These are phyloP conservation scores for Metschnikowia aberdeeniae DNA, from an alignment of 805 yeast genomes.

Conservation along the genomic window DNA sequence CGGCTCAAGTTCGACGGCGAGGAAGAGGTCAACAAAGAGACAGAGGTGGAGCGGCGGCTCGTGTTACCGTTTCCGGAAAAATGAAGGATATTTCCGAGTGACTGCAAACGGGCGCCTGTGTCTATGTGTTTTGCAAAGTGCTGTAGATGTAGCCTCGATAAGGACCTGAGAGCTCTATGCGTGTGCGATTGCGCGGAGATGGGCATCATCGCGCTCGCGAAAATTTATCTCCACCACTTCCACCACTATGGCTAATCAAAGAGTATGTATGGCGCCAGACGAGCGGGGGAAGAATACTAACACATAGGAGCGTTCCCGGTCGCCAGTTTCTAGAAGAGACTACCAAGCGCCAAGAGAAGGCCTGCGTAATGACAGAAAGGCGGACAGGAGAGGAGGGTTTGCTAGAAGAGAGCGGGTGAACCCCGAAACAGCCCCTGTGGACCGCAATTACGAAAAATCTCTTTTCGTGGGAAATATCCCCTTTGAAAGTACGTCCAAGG, in stretches of 20 bases:
- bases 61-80: constrained; percentile 70
- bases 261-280: background rate
- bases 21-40: constrained; percentile 93
- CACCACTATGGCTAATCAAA: no score
- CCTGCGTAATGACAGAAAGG: constrained; percentile 9
- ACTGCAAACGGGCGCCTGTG: no score
- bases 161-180: no score
- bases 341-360: constrained; percentile 21
- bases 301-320: constrained; percentile 24
- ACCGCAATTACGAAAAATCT: constrained; percentile 57
- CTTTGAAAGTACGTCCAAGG: constrained; percentile 55
- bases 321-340: constrained; percentile 34
- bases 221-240: no score
- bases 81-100: background rate
- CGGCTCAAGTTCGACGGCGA: constrained; percentile 90
- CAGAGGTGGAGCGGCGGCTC: constrained; percentile 80
- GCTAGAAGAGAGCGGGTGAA: constrained; percentile 10
- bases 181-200: no score
- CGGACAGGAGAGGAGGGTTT: constrained; percentile 12
- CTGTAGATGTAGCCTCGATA: no score
- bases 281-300: background rate
- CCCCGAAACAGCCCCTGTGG: constrained; percentile 23
- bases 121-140: no score
- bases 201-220: no score
- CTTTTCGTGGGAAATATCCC: constrained; percentile 74